phyloP scores from a whole-genome alignment of 768 basidiomycete genomes.

The Clavaria fumosa region DNA sequence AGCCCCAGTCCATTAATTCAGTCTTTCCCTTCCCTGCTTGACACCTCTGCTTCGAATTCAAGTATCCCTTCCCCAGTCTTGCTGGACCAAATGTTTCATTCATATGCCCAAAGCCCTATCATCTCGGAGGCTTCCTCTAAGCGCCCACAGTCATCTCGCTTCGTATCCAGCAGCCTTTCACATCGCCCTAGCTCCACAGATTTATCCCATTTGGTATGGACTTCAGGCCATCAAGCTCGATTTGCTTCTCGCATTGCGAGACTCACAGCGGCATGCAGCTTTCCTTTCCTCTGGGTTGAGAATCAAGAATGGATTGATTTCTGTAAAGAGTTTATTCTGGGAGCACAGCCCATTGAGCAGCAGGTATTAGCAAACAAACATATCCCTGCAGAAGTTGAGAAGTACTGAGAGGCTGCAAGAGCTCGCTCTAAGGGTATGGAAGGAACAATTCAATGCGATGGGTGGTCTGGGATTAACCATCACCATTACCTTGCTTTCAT shows the following conservation, averaged over 20 bases:
- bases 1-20: no score
- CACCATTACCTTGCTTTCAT: slow-evolving; percentile 21
- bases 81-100: no score
- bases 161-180: no score
- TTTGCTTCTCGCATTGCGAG: slow-evolving; percentile 15
- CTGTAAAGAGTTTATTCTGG: slow-evolving; percentile 18
- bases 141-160: no score
- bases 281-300: slow-evolving; percentile 24
- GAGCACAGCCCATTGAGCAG: slow-evolving; percentile 14
- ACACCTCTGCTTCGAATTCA: no score
- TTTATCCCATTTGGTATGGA: no score
- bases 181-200: no score
- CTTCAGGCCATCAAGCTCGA: no score
- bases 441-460: slow-evolving; percentile 13
- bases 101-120: no score
- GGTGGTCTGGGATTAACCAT: slow-evolving; percentile 15
- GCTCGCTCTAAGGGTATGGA: slow-evolving; percentile 1
- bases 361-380: slow-evolving; percentile 13
- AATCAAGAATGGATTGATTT: slow-evolving; percentile 21
- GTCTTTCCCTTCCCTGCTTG: no score
- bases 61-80: no score
- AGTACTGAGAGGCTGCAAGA: not conserved
- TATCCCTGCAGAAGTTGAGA: slow-evolving; percentile 13
- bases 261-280: slow-evolving; percentile 19
- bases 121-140: no score